A percentile compares a stretch with the other conserved stretches of the same genome.
phyloP scores from a whole-genome alignment of 352 stramenopile genomes.

The Phytophthora sojae region DNA sequence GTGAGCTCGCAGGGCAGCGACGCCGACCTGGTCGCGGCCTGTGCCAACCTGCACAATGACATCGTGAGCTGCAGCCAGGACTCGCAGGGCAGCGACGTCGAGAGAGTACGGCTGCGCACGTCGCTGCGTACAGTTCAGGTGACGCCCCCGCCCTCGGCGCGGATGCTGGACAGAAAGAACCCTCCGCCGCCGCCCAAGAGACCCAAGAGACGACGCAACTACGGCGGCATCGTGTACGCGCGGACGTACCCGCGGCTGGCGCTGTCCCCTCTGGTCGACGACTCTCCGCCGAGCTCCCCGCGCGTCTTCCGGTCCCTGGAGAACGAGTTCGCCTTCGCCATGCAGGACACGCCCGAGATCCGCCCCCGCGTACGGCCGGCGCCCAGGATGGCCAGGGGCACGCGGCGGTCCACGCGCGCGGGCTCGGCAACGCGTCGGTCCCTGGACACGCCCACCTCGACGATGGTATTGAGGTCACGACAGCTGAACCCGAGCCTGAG shows the following conservation, averaged over 20 bases:
- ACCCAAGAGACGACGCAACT: constrained; percentile 37
- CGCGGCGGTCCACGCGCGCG: constrained; percentile 45
- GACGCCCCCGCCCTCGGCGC: constrained; percentile 67
- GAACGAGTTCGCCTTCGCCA: constrained; percentile 67
- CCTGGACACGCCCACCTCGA: constrained; percentile 59
- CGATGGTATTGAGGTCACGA: constrained; percentile 69
- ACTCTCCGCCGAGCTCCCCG: constrained; percentile 42
- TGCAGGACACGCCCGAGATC: constrained; percentile 64
- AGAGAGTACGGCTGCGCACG: constrained; percentile 23
- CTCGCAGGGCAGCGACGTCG: constrained; percentile 33
- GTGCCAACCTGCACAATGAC: constrained; percentile 35
- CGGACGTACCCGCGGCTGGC: constrained; percentile 43
- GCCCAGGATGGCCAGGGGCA: constrained; percentile 56
- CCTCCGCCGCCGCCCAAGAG: constrained; percentile 62
- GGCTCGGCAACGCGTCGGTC: constrained; percentile 43
- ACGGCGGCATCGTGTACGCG: constrained; percentile 37
- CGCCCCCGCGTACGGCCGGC: constrained; percentile 50
- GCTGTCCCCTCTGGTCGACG: constrained; percentile 45
- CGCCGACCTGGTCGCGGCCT: constrained; percentile 32
- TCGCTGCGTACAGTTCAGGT: constrained; percentile 55
- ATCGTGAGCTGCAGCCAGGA: constrained; percentile 29
- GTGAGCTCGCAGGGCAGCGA: constrained; percentile 36
- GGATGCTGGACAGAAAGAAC: constrained; percentile 75
- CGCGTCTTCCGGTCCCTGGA: constrained; percentile 72
- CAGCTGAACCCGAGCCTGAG: constrained; percentile 57